A percentile compares a stretch with the other conserved stretches of the same genome.
Evolutionary conservation across 2,329 filamentous ascomycete genomes (phyloP).

Genomic region (Fusarium hostae): DNA sequence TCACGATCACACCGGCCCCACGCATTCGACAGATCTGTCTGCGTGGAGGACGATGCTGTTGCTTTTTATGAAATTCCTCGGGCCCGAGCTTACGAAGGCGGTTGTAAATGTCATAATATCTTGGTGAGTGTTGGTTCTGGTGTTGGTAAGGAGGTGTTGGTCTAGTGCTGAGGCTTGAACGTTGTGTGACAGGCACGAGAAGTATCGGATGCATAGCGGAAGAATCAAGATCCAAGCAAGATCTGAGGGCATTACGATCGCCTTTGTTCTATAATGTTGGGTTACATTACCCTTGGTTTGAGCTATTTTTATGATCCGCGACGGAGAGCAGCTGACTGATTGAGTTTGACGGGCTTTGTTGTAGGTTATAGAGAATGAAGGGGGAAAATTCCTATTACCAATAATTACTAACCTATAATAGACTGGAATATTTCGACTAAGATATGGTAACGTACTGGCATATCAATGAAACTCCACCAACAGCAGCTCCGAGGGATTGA

Average conservation of each 20-base stretch:
- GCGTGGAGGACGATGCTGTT: background rate
- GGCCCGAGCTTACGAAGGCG: background rate
- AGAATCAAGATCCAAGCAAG: slow-evolving; percentile 5
- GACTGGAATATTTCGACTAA: background rate
- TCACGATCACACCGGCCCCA: slow-evolving; percentile 12
- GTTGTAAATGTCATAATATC: background rate
- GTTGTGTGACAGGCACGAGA: slow-evolving; percentile 21
- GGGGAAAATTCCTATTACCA: background rate
- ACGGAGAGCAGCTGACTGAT: background rate
- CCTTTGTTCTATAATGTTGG: slow-evolving; percentile 3
- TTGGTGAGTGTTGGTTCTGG: slow-evolving; percentile 1
- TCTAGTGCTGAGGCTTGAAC: slow-evolving; percentile 12
- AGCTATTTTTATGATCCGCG: background rate
- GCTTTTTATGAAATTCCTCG: slow-evolving; percentile 4
- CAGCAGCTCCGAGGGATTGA: background rate
- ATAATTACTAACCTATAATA: background rate
- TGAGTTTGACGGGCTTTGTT: background rate
- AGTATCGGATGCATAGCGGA: background rate
- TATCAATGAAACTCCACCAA: background rate
- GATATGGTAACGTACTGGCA: background rate
- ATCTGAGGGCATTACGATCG: background rate
- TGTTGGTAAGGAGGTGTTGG: slow-evolving; percentile 14
- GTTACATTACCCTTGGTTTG: background rate
- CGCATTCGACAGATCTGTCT: slow-evolving; percentile 16
- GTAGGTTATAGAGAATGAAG: background rate